Conservation (phyloP, 306 rosid species). For the cucumber (Cucumis sativus) region Cucumber_9930_V3 NC_026659.2:18565001-18565500, state of each 20-base stretch:
- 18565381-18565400: not conserved
- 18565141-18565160: too few relatives aligned
- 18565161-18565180: not conserved
- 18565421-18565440: not conserved
- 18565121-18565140: too few relatives aligned
- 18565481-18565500: not conserved
- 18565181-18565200: not conserved
- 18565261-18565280: not conserved
- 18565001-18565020: not conserved
- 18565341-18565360: not conserved
- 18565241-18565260: not conserved
- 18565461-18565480: not conserved
- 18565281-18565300: not conserved
- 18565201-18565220: slow-evolving; percentile 56
- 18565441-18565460: not conserved
- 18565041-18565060: not conserved
- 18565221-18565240: not conserved
- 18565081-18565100: too few relatives aligned
- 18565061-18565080: not conserved
- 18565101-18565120: too few relatives aligned
- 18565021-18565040: not conserved
- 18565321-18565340: too few relatives aligned
- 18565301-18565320: not conserved
- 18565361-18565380: not conserved
- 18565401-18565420: not conserved